Base-by-base conservation (phyloP, 75 land plant species). In the Selaginella tamariscina region DNA sequence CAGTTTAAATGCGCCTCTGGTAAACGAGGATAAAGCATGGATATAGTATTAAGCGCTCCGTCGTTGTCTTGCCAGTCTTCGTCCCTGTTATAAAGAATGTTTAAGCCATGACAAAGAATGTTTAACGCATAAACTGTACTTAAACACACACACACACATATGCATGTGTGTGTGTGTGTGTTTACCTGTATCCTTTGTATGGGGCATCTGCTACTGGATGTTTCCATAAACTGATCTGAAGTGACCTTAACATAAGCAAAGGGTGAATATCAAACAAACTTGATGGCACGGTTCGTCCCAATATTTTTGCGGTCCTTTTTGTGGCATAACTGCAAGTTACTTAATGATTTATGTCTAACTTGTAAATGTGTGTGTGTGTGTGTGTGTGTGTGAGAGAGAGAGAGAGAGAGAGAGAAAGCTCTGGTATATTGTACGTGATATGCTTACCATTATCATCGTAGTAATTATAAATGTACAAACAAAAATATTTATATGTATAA, bases 61-160 rank as follows among this genome's bases (percentile, higher is more conserved):
- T 93, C 98, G 73, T 93, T 93, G 73, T 93, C 98, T 67, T 74
- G 77, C 98, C 98, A 93, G 70, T 93, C 96, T 65, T 86, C 98
- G 75, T 93, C 95, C 70, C 98, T 93, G 85, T n/a, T n/a, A n/a
- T n/a, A n/a, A n/a, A n/a, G n/a, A n/a, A n/a, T n/a, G n/a, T n/a
- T n/a, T n/a, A n/a, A n/a, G n/a, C n/a, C n/a, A n/a, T n/a, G n/a
- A n/a, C n/a, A n/a, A n/a, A n/a, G n/a, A n/a, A n/a, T n/a, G n/a
- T n/a, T n/a, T n/a, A n/a, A n/a, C n/a, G n/a, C n/a, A n/a, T n/a
- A n/a, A n/a, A n/a, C n/a, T n/a, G n/a, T n/a, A n/a, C n/a, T n/a
- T n/a, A n/a, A n/a, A n/a, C n/a, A n/a, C n/a, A n/a, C n/a, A n/a
- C n/a, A n/a, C n/a, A n/a, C n/a, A n/a, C n/a, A n/a, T n/a, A n/a